Percentiles rank a stretch among this genome's conserved stretches.
These are phyloP conservation scores for Datura wrightii DNA, from an alignment of 257 asterid genomes.

Conservation along the genomic window DNA sequence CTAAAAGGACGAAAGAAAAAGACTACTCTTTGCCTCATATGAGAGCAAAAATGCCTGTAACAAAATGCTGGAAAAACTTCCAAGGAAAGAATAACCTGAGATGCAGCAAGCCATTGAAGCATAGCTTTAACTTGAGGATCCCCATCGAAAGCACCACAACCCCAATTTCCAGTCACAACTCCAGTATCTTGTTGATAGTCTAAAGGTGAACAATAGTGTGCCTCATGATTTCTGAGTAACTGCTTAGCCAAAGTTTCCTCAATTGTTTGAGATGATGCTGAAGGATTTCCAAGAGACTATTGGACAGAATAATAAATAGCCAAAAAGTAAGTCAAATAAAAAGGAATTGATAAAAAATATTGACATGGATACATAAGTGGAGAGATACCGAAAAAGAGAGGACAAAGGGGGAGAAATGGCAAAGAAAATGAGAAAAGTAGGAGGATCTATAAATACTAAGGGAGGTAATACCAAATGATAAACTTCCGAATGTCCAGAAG, in stretches of 20 bases:
- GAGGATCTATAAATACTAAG: neutral
- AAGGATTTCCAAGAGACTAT: slow-evolving; percentile 40
- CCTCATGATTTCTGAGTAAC: neutral
- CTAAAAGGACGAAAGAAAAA: neutral
- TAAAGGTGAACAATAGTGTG: slow-evolving; percentile 20
- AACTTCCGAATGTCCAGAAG: slow-evolving; percentile 26
- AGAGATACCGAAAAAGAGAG: neutral
- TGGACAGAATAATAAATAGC: slow-evolving; percentile 19
- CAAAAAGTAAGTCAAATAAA: slow-evolving; percentile 2
- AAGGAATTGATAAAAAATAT: neutral
- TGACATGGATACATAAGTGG: neutral
- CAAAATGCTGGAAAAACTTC: slow-evolving; percentile 19
- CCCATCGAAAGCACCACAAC: slow-evolving; percentile 97
- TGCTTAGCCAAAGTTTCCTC: slow-evolving; percentile 30
- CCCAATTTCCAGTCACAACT: slow-evolving; percentile 94
- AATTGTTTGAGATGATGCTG: slow-evolving; percentile 40
- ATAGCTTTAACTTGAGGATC: slow-evolving; percentile 85
- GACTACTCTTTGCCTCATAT: neutral
- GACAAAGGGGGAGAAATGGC: neutral
- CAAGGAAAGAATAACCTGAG: slow-evolving; percentile 53
- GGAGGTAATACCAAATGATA: slow-evolving; percentile 38
- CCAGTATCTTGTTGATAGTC: slow-evolving; percentile 52
- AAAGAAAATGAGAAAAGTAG: slow-evolving; percentile 23
- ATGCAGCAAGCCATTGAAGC: slow-evolving; percentile 93
- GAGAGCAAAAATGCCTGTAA: neutral